These are phyloP conservation scores for Phytopythium helicoides DNA, from an alignment of 352 stramenopile species.

Conservation along the genomic window DNA sequence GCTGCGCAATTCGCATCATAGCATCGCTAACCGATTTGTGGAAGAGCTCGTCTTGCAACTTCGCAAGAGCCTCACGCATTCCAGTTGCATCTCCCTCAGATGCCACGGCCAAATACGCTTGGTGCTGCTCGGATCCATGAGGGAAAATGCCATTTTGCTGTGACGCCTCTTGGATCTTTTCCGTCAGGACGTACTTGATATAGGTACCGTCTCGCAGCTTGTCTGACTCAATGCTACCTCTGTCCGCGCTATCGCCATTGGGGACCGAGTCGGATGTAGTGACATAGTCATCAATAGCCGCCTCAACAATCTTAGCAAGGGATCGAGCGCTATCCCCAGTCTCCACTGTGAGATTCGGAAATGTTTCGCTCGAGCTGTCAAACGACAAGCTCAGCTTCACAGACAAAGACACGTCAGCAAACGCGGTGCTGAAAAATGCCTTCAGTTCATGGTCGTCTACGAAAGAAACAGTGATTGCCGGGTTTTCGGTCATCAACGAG, in stretches of 20 bases:
- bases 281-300: constrained; percentile 1
- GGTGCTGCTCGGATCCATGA: constrained; percentile 62
- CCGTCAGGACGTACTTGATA: constrained; percentile 71
- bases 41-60: constrained; percentile 69
- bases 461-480: not conserved
- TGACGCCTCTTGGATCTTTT: constrained; percentile 73
- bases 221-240: not conserved
- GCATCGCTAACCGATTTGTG: constrained; percentile 71
- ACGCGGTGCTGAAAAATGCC: constrained; percentile 2
- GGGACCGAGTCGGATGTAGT: not conserved
- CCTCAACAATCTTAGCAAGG: not conserved
- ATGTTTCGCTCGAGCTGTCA: not conserved
- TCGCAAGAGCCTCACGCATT: constrained; percentile 54
- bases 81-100: constrained; percentile 44
- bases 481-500: not conserved
- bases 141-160: constrained; percentile 68
- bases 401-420: constrained; percentile 5
- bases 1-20: constrained; percentile 80
- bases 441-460: not conserved
- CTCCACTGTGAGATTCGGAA: not conserved
- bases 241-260: not conserved
- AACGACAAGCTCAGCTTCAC: not conserved
- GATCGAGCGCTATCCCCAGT: not conserved
- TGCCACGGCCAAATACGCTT: constrained; percentile 39
- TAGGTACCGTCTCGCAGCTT: constrained; percentile 31